Base-by-base conservation (phyloP, 2,329 filamentous ascomycete species). In the Phaeosphaeriaceae sp. region DNA sequence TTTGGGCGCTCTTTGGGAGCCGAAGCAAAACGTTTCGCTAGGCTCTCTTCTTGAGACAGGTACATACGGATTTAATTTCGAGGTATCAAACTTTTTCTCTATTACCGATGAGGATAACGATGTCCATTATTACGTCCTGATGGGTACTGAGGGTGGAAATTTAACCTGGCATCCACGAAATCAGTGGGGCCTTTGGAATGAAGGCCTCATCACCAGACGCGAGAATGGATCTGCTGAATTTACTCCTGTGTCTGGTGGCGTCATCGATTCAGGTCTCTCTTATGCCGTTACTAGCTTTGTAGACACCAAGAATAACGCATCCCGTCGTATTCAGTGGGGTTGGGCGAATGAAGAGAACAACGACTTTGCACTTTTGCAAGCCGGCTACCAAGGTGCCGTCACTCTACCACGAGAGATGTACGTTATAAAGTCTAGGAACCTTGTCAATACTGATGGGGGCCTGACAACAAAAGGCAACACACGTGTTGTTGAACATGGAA, bases 201-300 rank as follows among this genome's bases (percentile, higher is more conserved):
- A 78, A 50, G 77, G 77, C 13, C 61, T 66, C 6, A 64, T 78
- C 8, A 70, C 68, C 15, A 69, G 70, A 20, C 72, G 77, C 11
- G 70, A 68, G 21, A 78, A 79, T 41, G 76, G 76, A 29, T 77
- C 74, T 34, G 76, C 67, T 13, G 61, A 74, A 34, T 79, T 78
- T 64, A 73, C 68, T 12, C 77, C 77, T 11, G 62, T 75, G n/a
- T 66, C 76, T 17, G 76, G 76, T 20, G 76, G 76, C 35, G 70
- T 71, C 15, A 74, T 68, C 4, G 77, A 79, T 52, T 79, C 75
- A 57, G 77, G 76, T 42, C 60, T 74, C 5, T 67, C 74, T 4
- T 79, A 79, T 48, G 77, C 77, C 5, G 67, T 79, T 3, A 76
- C 74, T 6, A 76, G 72, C 54, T 79, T 79, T 71, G 73, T 76